Evolutionary conservation across 2,329 filamentous ascomycete species (phyloP).

Genomic region (Colletotrichum viniferum): DNA sequence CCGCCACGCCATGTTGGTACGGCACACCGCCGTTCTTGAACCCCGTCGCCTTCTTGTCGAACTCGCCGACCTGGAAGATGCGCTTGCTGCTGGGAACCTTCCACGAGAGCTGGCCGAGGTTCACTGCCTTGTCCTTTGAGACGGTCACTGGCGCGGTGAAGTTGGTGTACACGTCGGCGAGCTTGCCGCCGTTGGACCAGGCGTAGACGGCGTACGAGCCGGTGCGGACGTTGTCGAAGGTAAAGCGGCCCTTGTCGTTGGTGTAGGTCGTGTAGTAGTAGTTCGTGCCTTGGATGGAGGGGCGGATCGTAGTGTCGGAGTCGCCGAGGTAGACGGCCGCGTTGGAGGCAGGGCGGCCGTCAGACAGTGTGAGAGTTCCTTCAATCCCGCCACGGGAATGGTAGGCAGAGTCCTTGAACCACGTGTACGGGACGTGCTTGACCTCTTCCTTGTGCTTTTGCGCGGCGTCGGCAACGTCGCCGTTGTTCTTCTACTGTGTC

Average conservation of each 20-base stretch:
- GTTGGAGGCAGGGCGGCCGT: constrained; percentile 45
- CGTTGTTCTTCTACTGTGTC: constrained; percentile 44
- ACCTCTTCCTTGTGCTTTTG: constrained; percentile 38
- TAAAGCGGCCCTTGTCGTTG: constrained; percentile 42
- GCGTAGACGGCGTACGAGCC: constrained; percentile 48
- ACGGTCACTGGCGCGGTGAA: constrained; percentile 40
- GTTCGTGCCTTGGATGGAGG: constrained; percentile 15
- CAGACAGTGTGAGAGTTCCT: constrained; percentile 43
- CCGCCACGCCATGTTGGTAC: constrained; percentile 42
- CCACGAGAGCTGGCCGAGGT: constrained; percentile 12
- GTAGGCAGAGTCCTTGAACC: constrained; percentile 45
- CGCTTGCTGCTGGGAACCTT: constrained; percentile 14
- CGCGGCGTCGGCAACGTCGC: constrained; percentile 41
- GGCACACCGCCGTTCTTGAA: constrained; percentile 45
- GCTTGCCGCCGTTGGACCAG: constrained; percentile 45
- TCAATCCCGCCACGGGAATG: constrained; percentile 45
- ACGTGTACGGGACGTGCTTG: constrained; percentile 46
- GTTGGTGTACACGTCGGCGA: constrained; percentile 45
- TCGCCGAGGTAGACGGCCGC: constrained; percentile 53
- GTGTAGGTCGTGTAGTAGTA: constrained; percentile 51
- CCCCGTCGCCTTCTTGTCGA: constrained; percentile 46
- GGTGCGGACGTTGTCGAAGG: constrained; percentile 41
- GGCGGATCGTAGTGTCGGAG: constrained; percentile 33
- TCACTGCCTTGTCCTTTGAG: constrained; percentile 24
- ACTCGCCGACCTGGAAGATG: constrained; percentile 49